These are phyloP conservation scores for Phytophthora multivora DNA, from an alignment of 352 stramenopile species.

Conservation along the genomic window DNA sequence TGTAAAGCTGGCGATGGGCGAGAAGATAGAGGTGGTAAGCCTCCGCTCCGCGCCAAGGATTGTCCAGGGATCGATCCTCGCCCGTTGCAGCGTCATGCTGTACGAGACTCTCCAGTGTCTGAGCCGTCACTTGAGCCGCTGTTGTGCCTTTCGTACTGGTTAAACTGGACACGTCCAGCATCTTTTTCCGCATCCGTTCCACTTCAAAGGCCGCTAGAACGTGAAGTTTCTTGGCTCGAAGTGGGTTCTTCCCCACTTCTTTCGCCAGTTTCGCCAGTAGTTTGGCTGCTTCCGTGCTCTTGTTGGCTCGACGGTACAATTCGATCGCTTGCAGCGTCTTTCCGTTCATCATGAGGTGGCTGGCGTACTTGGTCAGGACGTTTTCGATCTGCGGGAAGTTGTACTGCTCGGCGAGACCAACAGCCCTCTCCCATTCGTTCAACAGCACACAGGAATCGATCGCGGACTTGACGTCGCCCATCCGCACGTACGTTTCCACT, in stretches of 20 bases:
- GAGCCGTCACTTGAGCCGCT: constrained; percentile 82
- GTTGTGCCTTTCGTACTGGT: constrained; percentile 69
- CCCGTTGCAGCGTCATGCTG: constrained; percentile 85
- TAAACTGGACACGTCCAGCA: constrained; percentile 77
- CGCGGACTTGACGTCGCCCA: constrained; percentile 91
- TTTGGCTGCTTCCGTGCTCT: constrained; percentile 92
- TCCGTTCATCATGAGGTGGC: constrained; percentile 81
- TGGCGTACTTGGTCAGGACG: constrained; percentile 90
- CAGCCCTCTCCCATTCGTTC: constrained; percentile 93
- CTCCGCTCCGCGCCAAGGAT: constrained; percentile 93
- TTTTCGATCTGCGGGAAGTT: constrained; percentile 95
- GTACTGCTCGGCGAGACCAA: constrained; percentile 91
- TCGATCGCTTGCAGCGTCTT: constrained; percentile 92
- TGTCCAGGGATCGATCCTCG: constrained; percentile 88
- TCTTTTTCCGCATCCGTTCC: constrained; percentile 91
- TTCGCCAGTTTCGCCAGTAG: constrained; percentile 89
- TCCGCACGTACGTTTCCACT: constrained; percentile 87
- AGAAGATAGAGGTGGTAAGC: constrained; percentile 95
- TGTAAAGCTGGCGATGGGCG: constrained; percentile 92
- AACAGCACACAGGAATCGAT: constrained; percentile 93
- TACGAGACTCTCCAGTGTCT: constrained; percentile 92
- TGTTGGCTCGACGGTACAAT: constrained; percentile 92
- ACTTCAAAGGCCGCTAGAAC: constrained; percentile 94
- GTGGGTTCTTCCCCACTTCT: constrained; percentile 80
- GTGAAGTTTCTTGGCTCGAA: constrained; percentile 94